Conservation (phyloP, 208 protist genomes). For the Crithidia thermophila region DNA sequence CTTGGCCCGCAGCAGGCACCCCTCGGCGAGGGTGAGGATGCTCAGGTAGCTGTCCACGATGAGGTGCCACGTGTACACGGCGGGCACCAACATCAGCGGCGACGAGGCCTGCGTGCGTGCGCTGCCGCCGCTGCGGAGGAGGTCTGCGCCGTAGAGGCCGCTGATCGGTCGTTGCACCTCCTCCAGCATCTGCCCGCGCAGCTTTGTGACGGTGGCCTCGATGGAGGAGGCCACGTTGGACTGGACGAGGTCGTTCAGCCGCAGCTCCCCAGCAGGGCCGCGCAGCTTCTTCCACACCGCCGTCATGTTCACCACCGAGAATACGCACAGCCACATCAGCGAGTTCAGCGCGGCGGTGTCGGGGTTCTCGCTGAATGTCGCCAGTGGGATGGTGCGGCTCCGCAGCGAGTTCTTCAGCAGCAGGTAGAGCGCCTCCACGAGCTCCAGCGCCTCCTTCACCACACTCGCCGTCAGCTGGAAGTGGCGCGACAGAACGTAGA, state of each 20-base stretch:
- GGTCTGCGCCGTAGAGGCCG: neutral
- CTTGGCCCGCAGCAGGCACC: slow-evolving; percentile 65
- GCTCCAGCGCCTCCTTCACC: slow-evolving; percentile 50
- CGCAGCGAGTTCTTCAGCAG: slow-evolving; percentile 27
- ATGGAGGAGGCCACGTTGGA: slow-evolving; percentile 43
- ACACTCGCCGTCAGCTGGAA: slow-evolving; percentile 78
- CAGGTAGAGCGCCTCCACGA: slow-evolving; percentile 41
- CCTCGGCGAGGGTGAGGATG: slow-evolving; percentile 65
- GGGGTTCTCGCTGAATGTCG: slow-evolving; percentile 29
- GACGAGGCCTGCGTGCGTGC: neutral
- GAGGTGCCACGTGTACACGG: slow-evolving; percentile 38
- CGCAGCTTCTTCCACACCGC: slow-evolving; percentile 70
- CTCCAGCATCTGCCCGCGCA: slow-evolving; percentile 33
- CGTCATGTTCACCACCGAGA: slow-evolving; percentile 70
- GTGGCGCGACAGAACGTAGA: slow-evolving; percentile 85
- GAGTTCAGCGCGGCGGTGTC: slow-evolving; percentile 53
- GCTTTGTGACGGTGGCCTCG: slow-evolving; percentile 28
- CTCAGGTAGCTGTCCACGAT: slow-evolving; percentile 72
- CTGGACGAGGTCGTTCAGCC: slow-evolving; percentile 51
- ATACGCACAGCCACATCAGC: slow-evolving; percentile 66
- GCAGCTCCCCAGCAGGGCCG: slow-evolving; percentile 32
- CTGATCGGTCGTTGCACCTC: slow-evolving; percentile 6
- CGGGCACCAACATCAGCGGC: neutral
- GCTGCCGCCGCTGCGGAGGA: slow-evolving; percentile 12
- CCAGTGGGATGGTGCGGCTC: slow-evolving; percentile 16